A percentile compares a stretch with the other conserved stretches of the same genome.
Conservation (phyloP, 2,329 filamentous ascomycete species). For the Verticillium nonalfalfae region DNA sequence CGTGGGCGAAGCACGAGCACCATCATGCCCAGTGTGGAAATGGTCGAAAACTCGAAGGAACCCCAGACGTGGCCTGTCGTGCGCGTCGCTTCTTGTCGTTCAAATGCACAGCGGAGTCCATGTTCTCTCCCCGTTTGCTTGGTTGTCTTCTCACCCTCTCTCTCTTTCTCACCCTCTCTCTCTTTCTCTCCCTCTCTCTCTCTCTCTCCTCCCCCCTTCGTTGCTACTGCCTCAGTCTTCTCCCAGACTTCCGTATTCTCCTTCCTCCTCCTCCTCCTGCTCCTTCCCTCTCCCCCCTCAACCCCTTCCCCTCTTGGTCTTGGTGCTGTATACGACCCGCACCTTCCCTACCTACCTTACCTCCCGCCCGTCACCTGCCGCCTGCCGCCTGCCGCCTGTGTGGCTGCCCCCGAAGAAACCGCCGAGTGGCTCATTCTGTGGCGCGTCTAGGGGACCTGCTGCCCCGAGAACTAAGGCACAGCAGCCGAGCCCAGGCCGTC, state of each 20-base stretch:
- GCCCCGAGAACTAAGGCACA: not conserved
- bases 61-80: not conserved
- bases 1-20: not conserved
- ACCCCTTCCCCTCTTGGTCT: not conserved
- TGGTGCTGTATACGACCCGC: conserved; percentile 4
- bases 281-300: not conserved
- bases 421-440: not conserved
- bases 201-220: not conserved
- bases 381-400: not conserved
- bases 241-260: not conserved
- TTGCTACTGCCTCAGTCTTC: not conserved
- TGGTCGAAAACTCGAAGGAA: not conserved
- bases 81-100: not conserved
- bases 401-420: not conserved
- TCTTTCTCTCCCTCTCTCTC: no score
- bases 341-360: not conserved
- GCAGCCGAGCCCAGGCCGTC: not conserved
- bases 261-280: not conserved
- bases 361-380: conserved; percentile 3
- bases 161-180: no score
- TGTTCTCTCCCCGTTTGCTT: not conserved
- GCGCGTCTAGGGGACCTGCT: not conserved
- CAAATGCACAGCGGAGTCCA: not conserved
- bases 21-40: not conserved
- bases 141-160: not conserved